Evolutionary conservation across 768 basidiomycete species (phyloP).

Genomic region (Mycena amicta): DNA sequence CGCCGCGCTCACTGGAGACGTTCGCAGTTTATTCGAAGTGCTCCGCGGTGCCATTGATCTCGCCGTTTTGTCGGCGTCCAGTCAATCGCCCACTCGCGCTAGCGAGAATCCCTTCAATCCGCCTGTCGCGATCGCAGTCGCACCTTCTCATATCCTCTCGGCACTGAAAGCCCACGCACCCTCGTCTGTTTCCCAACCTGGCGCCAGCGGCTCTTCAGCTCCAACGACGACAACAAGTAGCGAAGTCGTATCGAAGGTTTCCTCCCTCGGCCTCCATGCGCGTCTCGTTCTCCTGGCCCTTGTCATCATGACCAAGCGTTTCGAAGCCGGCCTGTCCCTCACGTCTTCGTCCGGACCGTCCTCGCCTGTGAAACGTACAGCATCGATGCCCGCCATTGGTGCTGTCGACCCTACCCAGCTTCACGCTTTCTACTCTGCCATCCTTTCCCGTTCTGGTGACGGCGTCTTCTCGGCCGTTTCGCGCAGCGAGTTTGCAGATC

Average conservation of each 20-base stretch:
- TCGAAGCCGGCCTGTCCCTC: slow-evolving; percentile 58
- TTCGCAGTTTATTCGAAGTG: slow-evolving; percentile 78
- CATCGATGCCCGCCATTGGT: slow-evolving; percentile 34
- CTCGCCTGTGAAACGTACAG: slow-evolving; percentile 57
- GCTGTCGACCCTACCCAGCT: slow-evolving; percentile 63
- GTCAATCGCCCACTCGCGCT: slow-evolving; percentile 21
- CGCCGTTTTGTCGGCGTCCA: slow-evolving; percentile 40
- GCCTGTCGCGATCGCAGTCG: slow-evolving; percentile 45
- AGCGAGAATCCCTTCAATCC: slow-evolving; percentile 38
- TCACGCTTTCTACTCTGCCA: slow-evolving; percentile 61
- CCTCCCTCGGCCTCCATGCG: slow-evolving; percentile 71
- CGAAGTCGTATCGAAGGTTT: slow-evolving; percentile 68
- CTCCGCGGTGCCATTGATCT: slow-evolving; percentile 79
- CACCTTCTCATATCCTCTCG: slow-evolving; percentile 68
- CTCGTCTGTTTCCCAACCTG: slow-evolving; percentile 35
- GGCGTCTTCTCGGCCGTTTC: slow-evolving; percentile 66
- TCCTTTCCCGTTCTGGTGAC: slow-evolving; percentile 59
- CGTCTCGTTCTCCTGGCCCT: slow-evolving; percentile 69
- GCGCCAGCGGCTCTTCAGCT: slow-evolving; percentile 23
- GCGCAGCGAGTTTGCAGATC: slow-evolving; percentile 75
- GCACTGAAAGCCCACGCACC: slow-evolving; percentile 76
- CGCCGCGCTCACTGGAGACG: slow-evolving; percentile 82
- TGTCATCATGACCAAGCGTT: slow-evolving; percentile 64
- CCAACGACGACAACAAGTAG: slow-evolving; percentile 39
- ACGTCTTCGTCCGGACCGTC: slow-evolving; percentile 36